These are phyloP conservation scores for Scalesia atractyloides DNA, from an alignment of 129 eudicot genomes.

Conservation along the genomic window DNA sequence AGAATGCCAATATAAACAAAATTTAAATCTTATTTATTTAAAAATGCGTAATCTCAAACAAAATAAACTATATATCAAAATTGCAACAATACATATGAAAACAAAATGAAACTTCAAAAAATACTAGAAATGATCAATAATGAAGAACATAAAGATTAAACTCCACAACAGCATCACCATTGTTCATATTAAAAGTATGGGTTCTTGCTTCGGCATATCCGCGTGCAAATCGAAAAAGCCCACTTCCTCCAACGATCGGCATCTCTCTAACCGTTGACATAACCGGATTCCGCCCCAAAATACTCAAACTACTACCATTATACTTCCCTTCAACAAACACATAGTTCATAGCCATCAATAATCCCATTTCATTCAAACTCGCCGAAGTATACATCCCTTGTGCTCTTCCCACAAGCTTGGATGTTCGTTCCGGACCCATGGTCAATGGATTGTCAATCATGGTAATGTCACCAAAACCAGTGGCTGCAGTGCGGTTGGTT, in stretches of 20 bases:
- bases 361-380: constrained; percentile 23
- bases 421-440: constrained; percentile 42
- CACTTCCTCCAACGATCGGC: constrained; percentile 63
- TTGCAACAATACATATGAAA: neutral
- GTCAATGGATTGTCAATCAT: constrained; percentile 59
- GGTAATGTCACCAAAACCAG: constrained; percentile 38
- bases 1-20: neutral
- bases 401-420: constrained; percentile 46
- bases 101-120: neutral
- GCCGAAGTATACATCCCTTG: constrained; percentile 58
- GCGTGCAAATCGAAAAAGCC: constrained; percentile 53
- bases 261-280: constrained; percentile 46
- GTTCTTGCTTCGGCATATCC: constrained; percentile 58
- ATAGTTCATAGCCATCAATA: constrained; percentile 47
- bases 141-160: constrained; percentile 48
- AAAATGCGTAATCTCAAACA: neutral
- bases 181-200: constrained; percentile 29
- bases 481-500: constrained; percentile 39
- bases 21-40: neutral
- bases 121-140: constrained; percentile 19
- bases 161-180: constrained; percentile 48
- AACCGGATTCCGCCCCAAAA: constrained; percentile 47
- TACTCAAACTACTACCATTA: constrained; percentile 54
- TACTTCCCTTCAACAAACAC: constrained; percentile 52
- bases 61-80: neutral